Percentiles rank a stretch among this genome's conserved stretches.
These are phyloP conservation scores for Cylindrotheca fusiformis DNA, from an alignment of 108 stramenopile species.

Conservation along the genomic window DNA sequence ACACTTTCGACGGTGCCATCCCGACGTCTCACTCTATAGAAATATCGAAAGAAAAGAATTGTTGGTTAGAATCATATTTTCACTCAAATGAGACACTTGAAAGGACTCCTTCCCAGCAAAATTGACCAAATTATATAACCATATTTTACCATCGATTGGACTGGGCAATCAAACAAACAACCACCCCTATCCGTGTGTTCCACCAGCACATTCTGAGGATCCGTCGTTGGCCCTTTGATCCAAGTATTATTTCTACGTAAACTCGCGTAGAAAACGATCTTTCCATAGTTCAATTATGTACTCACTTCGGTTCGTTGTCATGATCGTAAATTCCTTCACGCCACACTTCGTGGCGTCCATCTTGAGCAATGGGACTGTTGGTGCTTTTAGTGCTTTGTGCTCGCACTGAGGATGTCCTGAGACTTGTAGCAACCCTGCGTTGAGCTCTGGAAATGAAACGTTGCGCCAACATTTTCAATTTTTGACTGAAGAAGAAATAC, in stretches of 20 bases:
- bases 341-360: constrained; percentile 91
- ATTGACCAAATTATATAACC: no score
- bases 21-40: constrained; percentile 81
- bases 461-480: constrained; percentile 11
- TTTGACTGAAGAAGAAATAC: background rate
- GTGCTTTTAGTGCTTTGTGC: constrained; percentile 37
- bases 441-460: constrained; percentile 1
- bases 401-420: constrained; percentile 10
- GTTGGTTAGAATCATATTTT: no score
- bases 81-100: no score
- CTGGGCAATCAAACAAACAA: no score
- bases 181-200: no score
- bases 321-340: constrained; percentile 87
- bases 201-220: no score
- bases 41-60: background rate
- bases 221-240: no score
- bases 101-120: no score
- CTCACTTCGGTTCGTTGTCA: constrained; percentile 92
- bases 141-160: no score
- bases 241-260: no score
- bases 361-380: constrained; percentile 66
- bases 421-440: background rate
- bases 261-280: no score
- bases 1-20: constrained; percentile 84
- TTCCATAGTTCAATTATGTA: no score